Base-by-base conservation (phyloP, 2,329 filamentous ascomycete genomes). In the Cytospora chrysosperma region DNA sequence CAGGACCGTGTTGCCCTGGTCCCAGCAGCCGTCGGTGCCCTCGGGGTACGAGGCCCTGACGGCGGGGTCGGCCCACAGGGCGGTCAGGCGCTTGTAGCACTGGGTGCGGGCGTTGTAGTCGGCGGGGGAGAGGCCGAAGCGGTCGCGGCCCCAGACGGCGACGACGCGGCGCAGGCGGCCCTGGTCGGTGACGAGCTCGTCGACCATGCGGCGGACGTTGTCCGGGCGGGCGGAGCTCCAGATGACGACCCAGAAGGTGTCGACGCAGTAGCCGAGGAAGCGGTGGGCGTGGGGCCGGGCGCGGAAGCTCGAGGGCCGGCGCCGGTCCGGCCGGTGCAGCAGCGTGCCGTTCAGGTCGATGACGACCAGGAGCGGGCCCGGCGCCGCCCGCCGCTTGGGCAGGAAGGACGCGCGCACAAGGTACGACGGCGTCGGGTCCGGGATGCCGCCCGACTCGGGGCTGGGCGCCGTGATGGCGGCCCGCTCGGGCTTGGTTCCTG, bases 331-430 rank as follows among this genome's bases (percentile, higher is more conserved):
- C 6, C 95, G 89, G 76, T 85, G 82, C 40, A 98, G 83, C 1
- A 99, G 82, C 0, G 94, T 97, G 67, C 95, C 95, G 75, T 98
- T 99, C 43, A 99, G 85, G 76, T 99, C 95, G 66, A 98, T 85
- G 54, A 98, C 85, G 57, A 99, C 81, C 26, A 99, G 86, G 37
- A 97, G 82, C 19, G 83, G 84, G 49, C 85, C 85, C 1, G 88
- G 83, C 1, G 74, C 57, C 0, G 75, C 47, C 4, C 84, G 75
- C 19, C 68, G 68, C 30, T 73, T 70, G 0, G 85, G 80, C 0
- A 77, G 69, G 17, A 77, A 68, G 5, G 76, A 72, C 2, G 89
- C 80, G 59, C 82, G 81, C 4, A 72, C 60, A n/a, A 92, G 77
- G 75, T 96, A 96, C 54, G 75, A 71, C 0, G 75, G 53, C 1